phyloP scores from a whole-genome alignment of 768 basidiomycete genomes.

The Hemileccinum rubropunctum region DNA sequence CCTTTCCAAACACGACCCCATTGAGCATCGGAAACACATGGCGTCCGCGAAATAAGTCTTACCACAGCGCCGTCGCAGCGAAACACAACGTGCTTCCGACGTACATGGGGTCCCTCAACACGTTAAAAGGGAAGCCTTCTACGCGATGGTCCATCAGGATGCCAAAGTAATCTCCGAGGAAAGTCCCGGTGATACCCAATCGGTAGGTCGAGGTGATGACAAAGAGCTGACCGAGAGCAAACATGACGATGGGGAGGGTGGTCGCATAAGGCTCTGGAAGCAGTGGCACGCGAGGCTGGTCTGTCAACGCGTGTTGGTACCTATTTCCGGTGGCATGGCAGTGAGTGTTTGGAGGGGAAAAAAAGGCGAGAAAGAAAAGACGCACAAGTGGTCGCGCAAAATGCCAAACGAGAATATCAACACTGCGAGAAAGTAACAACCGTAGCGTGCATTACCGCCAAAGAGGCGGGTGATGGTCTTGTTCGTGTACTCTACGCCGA shows the following conservation, averaged over 20 bases:
- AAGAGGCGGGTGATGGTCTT: slow-evolving; percentile 85
- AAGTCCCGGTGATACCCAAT: slow-evolving; percentile 91
- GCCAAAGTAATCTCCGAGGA: slow-evolving; percentile 82
- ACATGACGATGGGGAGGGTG: slow-evolving; percentile 56
- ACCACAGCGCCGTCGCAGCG: slow-evolving; percentile 84
- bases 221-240: slow-evolving; percentile 75
- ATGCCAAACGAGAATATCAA: slow-evolving; percentile 86
- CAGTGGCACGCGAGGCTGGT: slow-evolving; percentile 69
- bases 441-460: slow-evolving; percentile 66
- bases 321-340: slow-evolving; percentile 36
- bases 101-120: slow-evolving; percentile 94
- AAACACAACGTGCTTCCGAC: slow-evolving; percentile 93
- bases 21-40: background rate
- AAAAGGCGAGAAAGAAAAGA: slow-evolving; percentile 11
- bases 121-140: slow-evolving; percentile 97
- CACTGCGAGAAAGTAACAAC: slow-evolving; percentile 85
- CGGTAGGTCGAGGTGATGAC: slow-evolving; percentile 89
- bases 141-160: slow-evolving; percentile 86
- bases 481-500: slow-evolving; percentile 67
- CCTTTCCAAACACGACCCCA: slow-evolving; percentile 40
- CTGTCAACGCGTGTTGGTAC: slow-evolving; percentile 68
- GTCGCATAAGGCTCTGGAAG: slow-evolving; percentile 67
- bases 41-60: slow-evolving; percentile 23
- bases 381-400: slow-evolving; percentile 82
- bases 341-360: background rate